Base-by-base conservation (phyloP, 2,329 filamentous ascomycete species). In the Aspergillus novoparasiticus region DNA sequence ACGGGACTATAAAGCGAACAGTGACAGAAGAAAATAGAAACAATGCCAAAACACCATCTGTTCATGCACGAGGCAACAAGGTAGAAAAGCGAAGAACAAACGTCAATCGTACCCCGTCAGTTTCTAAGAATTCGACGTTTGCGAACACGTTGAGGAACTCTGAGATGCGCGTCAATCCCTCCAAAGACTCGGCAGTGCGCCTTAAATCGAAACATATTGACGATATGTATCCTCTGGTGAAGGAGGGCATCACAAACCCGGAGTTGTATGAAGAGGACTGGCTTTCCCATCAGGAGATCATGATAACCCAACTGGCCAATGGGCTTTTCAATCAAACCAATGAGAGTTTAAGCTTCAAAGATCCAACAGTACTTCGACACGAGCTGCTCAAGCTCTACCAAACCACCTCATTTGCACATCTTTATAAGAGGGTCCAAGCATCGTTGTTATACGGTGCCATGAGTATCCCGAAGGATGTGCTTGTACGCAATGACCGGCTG, bases 231-330 rank as follows among this genome's bases (percentile, higher is more conserved):
- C 84, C 85, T 2, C 73, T 87, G 4, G 75, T 89, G 4, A 69
- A 74, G 0, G 85, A 88, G 63, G 81, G 87, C 66, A 78, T 89
- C 30, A 75, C 78, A 2, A 82, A 83, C 55, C 81, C 86, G n/a
- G 80, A 84, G 59, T 78, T 89, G 66, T 89, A 89, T 71, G 86
- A 89, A 69, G 86, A 89, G 53, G 80, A 84, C 61, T 89, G 87
- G 87, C 82, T 89, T 43, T 80, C 79, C 14, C 84, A 89, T 64
- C 87, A 89, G 69, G 87, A 89, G 70, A 77, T 85, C 26, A 83
- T 85, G 43, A 83, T 89, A 51, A 86, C 86, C 0, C 86, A 89
- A 69, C 77, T 89, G 8, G 73, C 86, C 54, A 90, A 89, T 71
- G 78, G 78, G 16, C 75, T 88, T 55, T 86, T 88, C 67, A 74